Base-by-base conservation (phyloP, 2,329 filamentous ascomycete genomes). In the Paracamarosporium sp. region DNA sequence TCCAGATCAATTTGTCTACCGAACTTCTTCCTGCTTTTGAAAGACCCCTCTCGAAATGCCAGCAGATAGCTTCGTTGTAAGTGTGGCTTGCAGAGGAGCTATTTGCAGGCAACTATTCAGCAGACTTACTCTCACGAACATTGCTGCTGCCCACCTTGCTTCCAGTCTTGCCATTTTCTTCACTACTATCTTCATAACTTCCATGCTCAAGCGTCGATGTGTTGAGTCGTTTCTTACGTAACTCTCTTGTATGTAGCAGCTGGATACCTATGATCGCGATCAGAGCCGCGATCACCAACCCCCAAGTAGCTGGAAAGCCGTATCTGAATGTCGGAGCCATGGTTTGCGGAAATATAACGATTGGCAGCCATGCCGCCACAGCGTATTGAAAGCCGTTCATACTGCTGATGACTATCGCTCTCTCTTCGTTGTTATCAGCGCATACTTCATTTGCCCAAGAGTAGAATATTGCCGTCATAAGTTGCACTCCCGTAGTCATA, bases 401-500 rank as follows among this genome's bases (percentile, higher is more conserved):
- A 52, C 65, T 71, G 28, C 66, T 69, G 27, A 73, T 69, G 2
- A 73, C 67, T 13, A 76, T 50, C 9, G 73, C 73, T 13, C 73
- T 58, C 48, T 75, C 72, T 50, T 75, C 71, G 1, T 69, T 71
- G 44, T 75, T 65, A 2, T 65, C 68, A 2, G 67, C 67, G 28
- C 72, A 74, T 24, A 74, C 62, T 47, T 75, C 74, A 35, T 73
- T 73, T 3, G 70, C 73, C 74, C 74, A 76, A 1, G 72, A 71
- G 46, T 71, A 66, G 38, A 71, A 75, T 1, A 77, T 69, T 3
- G 71, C 74, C 3, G 76, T 76, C 70, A 76, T 74, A 0, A 76
- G 63, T 22, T 74, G 70, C 1, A 73, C 60, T 9, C 66, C 66
- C 12, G 53, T 53, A 11, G 66, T 69, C n/a, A 74, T 52, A 36